Conservation (phyloP, 2,329 filamentous ascomycete species). For the Nectriaceae sp. region DNA sequence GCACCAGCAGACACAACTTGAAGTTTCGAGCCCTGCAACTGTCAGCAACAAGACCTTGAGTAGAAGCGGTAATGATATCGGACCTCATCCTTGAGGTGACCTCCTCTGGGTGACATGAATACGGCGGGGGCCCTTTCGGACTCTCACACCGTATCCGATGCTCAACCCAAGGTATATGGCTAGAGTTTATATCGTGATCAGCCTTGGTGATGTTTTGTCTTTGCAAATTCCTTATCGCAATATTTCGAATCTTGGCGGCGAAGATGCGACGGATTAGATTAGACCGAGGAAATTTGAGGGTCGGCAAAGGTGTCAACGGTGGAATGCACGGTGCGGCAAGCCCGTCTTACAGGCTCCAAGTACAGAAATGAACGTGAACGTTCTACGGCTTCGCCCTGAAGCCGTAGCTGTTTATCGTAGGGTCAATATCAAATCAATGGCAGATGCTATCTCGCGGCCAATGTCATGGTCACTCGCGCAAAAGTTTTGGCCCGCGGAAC, state of each 20-base stretch:
- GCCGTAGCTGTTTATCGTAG: no score
- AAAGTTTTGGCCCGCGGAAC: constrained; percentile 11
- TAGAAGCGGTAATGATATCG: constrained; percentile 10
- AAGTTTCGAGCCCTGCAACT: constrained; percentile 51
- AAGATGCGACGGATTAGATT: constrained; percentile 8
- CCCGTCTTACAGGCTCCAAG: no score
- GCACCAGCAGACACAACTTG: constrained; percentile 60
- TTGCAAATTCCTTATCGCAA: neutral
- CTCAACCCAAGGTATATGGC: neutral
- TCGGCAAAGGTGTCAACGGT: neutral
- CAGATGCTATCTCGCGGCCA: constrained; percentile 16
- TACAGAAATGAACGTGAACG: no score
- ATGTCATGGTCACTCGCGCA: constrained; percentile 8
- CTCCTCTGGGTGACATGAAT: constrained; percentile 39
- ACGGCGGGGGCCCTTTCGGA: constrained; percentile 22
- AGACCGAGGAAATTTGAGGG: constrained; percentile 11
- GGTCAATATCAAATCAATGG: no score
- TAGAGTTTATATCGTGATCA: no score
- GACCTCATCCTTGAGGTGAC: constrained; percentile 62
- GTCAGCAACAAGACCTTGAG: neutral
- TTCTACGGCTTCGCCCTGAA: no score
- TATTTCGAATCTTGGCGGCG: constrained; percentile 11
- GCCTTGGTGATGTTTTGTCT: no score
- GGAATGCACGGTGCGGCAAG: constrained; percentile 1
- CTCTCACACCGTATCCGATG: constrained; percentile 24